Base-by-base conservation (phyloP, 2,329 filamentous ascomycete species). In the Cadophora malorum region DNA sequence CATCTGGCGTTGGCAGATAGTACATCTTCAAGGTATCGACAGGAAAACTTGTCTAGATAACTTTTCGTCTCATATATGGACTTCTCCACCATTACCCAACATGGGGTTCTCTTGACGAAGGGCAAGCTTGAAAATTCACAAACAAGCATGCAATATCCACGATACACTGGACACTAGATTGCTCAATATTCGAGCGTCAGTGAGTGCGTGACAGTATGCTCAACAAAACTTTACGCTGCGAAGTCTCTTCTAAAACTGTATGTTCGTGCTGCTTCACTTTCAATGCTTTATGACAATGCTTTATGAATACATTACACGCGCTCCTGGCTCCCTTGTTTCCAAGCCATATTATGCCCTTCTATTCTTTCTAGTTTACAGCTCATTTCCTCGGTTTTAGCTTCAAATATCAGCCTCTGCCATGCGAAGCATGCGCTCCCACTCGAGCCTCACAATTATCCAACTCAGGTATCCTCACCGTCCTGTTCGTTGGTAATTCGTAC, bases 401-500 rank as follows among this genome's bases (percentile, higher is more conserved):
- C 12, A n/a, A 33, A 10, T 16, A 16, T 59, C 56, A 59, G 1
- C 21, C 19, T 25, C 33, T 4, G 5, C n/a, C 33, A 25, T 59
- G 35, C 23, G 55, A 41, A 8, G 9, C 12, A 25, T 41, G 10
- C 6, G 2, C n/a, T 35, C n/a, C 33, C 41, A 33, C 33, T 23
- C 21, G 9, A 21, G 9, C 31, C 12, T 41, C 33, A 4, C n/a
- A 41, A 35, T 10, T 41, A 8, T 59, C 55, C 8, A 59, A 23
- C 31, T 59, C 55, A 9, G 55, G 35, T 41, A 59, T 25, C n/a
- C 33, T 59, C 4, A 25, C 10, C 21, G 14, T 16, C 33, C 33
- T 23, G n/a, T 41, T 23, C 33, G n/a, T 25, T 41, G 55, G 33
- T 25, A 59, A 8, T 23, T 59, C 55, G 55, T 59, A 25, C n/a